Base-by-base conservation (phyloP, 768 basidiomycete species). In the Nevesoporus exiguus region DNA sequence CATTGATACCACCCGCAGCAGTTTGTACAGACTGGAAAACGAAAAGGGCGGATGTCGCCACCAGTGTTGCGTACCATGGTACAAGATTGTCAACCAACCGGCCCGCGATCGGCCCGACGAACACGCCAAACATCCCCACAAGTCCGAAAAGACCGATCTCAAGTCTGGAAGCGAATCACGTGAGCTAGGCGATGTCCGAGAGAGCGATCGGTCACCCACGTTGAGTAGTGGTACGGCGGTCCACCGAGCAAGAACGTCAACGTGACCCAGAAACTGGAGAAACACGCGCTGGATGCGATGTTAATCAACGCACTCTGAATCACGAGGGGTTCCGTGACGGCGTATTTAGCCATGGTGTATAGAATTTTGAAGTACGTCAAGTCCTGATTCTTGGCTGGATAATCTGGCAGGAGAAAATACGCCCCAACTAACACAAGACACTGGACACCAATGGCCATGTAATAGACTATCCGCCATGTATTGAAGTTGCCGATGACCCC, bases 171-270 rank as follows among this genome's bases (percentile, higher is more conserved):
- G 29, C 52, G 14, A 57, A 36, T 44, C 42, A 49, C 21, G 30
- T 47, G 41, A 44, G 22, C 43, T 10, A 8, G 19, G 7, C 2
- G 33, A 11, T 5, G 13, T 11, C 17, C 15, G n/a, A 31, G 11
- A 33, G 36, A 40, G 25, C 9, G 55, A 77, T 37, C 60, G 29
- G 45, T 21, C 7, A 56, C 79, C 29, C 59, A 81, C 86, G 85
- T 88, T 1, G 84, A 86, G 59, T 86, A 93, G 60, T 84, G 64
- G 64, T 92, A 94, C 0, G 88, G 87, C 3, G 83, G 70, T 6
- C 84, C 88, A 8, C 84, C 85, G 3, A 96, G 82, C 21, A 93
- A 73, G 74, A 93, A 95, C 0, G 91, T 92, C 55, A 90, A 67
- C 0, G 86, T 88, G 4, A 88, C 85, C 86, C 86, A 85, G 59